Percentiles rank a stretch among this genome's conserved stretches.
phyloP scores from a whole-genome alignment of 768 basidiomycete species.

The Rubroboletus pulcherrimus region DNA sequence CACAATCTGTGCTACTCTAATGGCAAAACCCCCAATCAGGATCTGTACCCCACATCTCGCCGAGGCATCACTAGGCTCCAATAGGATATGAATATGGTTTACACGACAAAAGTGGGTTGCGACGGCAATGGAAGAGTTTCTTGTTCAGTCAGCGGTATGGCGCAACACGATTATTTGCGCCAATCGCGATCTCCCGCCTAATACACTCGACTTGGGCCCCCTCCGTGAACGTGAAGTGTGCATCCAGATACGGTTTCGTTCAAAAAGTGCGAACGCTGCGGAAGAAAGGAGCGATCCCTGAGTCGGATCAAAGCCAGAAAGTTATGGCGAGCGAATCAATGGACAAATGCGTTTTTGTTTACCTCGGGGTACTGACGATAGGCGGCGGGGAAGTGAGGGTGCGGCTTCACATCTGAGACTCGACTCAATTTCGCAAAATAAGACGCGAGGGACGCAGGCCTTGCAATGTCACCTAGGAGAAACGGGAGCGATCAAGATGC shows the following conservation, averaged over 20 bases:
- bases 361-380: slow-evolving; percentile 2
- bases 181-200: slow-evolving; percentile 14
- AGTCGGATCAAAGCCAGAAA: slow-evolving; percentile 26
- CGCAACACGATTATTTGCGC: slow-evolving; percentile 1
- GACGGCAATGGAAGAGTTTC: slow-evolving; percentile 13
- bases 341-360: slow-evolving; percentile 10
- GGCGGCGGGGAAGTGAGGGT: slow-evolving; percentile 6
- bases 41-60: slow-evolving; percentile 25
- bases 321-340: slow-evolving; percentile 5
- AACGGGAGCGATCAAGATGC: slow-evolving; percentile 10
- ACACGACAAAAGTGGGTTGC: slow-evolving; percentile 9
- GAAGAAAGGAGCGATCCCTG: slow-evolving; percentile 19
- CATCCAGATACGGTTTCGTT: slow-evolving; percentile 11
- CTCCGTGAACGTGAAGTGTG: slow-evolving; percentile 5
- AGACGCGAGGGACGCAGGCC: slow-evolving; percentile 10
- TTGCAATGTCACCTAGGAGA: slow-evolving; percentile 11
- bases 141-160: slow-evolving; percentile 8
- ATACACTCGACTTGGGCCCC: slow-evolving; percentile 4
- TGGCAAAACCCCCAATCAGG: slow-evolving; percentile 3
- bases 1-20: slow-evolving; percentile 4
- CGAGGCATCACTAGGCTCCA: neutral
- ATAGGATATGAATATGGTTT: slow-evolving; percentile 10
- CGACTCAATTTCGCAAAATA: slow-evolving; percentile 5
- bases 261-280: slow-evolving; percentile 6
- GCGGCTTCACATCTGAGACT: slow-evolving; percentile 1